Evolutionary conservation across 2,329 filamentous ascomycete species (phyloP), one percentile per base, ranked within the genome.

Genomic region (Gnomoniopsis sp.): DNA sequence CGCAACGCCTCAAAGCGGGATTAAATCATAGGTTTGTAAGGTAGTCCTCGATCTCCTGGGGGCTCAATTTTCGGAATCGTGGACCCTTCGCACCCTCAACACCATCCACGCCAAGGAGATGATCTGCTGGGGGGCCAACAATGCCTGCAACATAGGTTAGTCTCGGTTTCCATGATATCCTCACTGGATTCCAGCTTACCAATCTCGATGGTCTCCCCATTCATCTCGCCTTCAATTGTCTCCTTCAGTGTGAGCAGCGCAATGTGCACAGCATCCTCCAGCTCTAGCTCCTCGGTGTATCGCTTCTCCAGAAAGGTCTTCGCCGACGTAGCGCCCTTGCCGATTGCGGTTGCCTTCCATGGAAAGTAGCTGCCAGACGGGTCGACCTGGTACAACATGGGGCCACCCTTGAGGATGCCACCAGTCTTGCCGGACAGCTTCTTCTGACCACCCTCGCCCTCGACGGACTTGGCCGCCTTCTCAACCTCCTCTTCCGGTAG

Each of bases 281-380:
- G 81, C 82, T 99, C 95, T 71, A 99, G 78, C 44, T 93, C 93
- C 73, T 99, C 95, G 4, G 93, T 97, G 79, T 98, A 99, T 77
- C 95, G 84, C 88, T 99, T 99, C 84, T 99, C 95, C 73, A 99
- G 77, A 80, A 99, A 99, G 0, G 95, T 99, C 86, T 99, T 99
- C 57, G 95, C 95, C 70, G 92, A 96, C 44, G 95, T 96, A 55
- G 95, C 95, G 72, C 93, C 96, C 86, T 99, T 99, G 71, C 95
- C 95, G 71, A 99, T 99, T 54, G 95, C 95, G 51, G 95, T 99
- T 46, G 95, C 95, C 82, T 99, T 99, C 95, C 95, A 99, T 3
- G 95, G 95, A 75, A 97, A 99, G 75, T 99, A 99, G 74, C 91
- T 96, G 67, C 95, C 95, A 65, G 91, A 96, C n/a, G 95, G 95